These are phyloP conservation scores for Basidiobolus meristosporus DNA, from an alignment of 371 early-diverging fungal genomes.

Conservation along the genomic window DNA sequence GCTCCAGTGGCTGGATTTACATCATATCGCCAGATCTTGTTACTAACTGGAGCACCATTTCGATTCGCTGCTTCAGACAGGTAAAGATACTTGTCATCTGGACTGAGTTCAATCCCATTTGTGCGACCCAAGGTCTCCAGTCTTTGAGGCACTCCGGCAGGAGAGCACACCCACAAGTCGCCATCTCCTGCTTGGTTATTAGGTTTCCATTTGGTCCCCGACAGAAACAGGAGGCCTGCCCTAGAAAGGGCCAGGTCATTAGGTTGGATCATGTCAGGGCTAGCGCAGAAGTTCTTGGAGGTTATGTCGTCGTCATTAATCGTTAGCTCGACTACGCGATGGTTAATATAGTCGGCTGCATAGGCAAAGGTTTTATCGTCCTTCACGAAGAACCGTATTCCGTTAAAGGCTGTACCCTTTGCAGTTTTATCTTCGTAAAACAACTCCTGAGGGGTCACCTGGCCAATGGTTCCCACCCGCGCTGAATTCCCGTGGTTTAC, in stretches of 20 bases:
- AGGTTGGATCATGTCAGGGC: conserved; percentile 16
- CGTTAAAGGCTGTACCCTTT: neutral
- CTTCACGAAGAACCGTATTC: conserved; percentile 1
- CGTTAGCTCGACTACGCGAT: neutral
- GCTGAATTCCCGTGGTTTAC: neutral
- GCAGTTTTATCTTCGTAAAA: neutral
- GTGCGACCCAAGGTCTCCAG: conserved; percentile 17
- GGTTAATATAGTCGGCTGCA: neutral
- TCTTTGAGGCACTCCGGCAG: conserved; percentile 7
- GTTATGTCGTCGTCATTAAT: neutral
- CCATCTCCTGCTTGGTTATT: conserved; percentile 17
- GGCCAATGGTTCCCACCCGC: neutral
- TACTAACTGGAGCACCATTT: conserved; percentile 11
- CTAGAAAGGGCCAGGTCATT: conserved; percentile 24
- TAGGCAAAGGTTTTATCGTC: neutral
- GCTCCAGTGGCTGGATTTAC: conserved; percentile 2
- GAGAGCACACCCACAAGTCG: conserved; percentile 20
- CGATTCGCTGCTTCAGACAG: conserved; percentile 17
- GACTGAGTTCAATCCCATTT: conserved; percentile 27
- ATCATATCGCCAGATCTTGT: conserved; percentile 11
- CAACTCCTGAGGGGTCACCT: neutral
- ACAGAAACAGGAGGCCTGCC: conserved; percentile 14
- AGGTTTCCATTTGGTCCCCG: conserved; percentile 17
- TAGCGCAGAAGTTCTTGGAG: conserved; percentile 10
- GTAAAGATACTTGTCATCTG: conserved; percentile 21